Conservation (phyloP, 768 basidiomycete species). For the Russula sp. region DNA sequence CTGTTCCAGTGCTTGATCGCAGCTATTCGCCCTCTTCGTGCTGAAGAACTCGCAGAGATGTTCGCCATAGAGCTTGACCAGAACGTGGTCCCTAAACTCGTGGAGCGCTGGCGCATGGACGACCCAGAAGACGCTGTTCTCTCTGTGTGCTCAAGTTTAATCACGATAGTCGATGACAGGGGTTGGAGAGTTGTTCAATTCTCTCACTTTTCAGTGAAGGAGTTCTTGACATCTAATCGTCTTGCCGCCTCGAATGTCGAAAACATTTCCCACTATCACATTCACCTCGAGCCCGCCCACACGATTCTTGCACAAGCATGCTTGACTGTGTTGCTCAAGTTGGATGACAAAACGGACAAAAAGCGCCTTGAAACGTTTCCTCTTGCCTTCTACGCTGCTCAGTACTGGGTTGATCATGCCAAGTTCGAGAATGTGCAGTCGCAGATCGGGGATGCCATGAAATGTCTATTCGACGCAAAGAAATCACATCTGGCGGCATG, state of each 20-base stretch:
- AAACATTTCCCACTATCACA: neutral
- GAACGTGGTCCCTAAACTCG: neutral
- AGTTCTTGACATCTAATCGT: constrained; percentile 6
- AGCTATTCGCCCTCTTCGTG: neutral
- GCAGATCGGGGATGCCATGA: neutral
- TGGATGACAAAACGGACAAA: neutral
- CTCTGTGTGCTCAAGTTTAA: neutral
- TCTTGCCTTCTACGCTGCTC: neutral
- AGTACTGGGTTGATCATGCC: neutral
- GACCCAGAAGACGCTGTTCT: neutral
- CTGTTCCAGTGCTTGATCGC: constrained; percentile 3
- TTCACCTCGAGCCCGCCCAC: neutral
- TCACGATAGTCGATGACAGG: neutral
- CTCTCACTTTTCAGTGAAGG: constrained; percentile 6
- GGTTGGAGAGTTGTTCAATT: neutral
- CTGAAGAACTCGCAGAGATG: constrained; percentile 7
- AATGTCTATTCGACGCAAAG: neutral
- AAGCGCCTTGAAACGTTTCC: neutral
- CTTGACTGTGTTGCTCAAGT: neutral
- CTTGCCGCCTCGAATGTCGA: neutral
- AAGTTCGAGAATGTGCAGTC: neutral
- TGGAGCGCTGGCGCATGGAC: neutral
- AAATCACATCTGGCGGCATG: neutral
- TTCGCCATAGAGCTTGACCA: neutral
- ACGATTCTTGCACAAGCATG: neutral